These are phyloP conservation scores for Pisolithus sp. DNA, from an alignment of 768 basidiomycete species.

Conservation along the genomic window DNA sequence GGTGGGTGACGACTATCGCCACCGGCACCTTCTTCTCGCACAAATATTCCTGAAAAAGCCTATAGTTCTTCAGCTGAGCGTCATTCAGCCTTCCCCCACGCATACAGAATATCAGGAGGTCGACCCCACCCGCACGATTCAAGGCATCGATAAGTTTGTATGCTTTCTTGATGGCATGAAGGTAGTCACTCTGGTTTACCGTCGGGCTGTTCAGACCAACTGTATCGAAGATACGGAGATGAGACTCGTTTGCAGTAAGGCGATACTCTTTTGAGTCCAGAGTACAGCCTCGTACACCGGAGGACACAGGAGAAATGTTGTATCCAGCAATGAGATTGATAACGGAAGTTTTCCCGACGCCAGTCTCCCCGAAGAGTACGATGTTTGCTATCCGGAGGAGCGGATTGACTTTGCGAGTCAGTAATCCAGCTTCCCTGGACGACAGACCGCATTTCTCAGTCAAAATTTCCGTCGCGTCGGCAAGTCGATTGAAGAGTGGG, in stretches of 20 bases:
- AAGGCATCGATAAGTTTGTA: slow-evolving; percentile 30
- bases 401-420: slow-evolving; percentile 8
- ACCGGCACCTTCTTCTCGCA: slow-evolving; percentile 28
- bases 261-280: slow-evolving; percentile 25
- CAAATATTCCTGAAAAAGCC: slow-evolving; percentile 27
- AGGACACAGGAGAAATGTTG: slow-evolving; percentile 23
- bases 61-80: slow-evolving; percentile 25
- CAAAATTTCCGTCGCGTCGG: slow-evolving; percentile 12
- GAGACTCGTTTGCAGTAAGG: slow-evolving; percentile 10
- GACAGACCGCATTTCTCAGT: slow-evolving; percentile 9
- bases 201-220: slow-evolving; percentile 26
- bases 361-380: slow-evolving; percentile 36
- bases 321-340: slow-evolving; percentile 33
- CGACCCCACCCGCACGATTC: slow-evolving; percentile 29
- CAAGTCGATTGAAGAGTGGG: not conserved
- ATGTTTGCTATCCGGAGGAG: slow-evolving; percentile 19
- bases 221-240: slow-evolving; percentile 30
- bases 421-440: not conserved
- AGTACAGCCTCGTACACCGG: slow-evolving; percentile 28
- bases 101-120: slow-evolving; percentile 36
- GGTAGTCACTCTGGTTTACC: slow-evolving; percentile 20
- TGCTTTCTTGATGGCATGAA: slow-evolving; percentile 26
- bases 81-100: slow-evolving; percentile 26
- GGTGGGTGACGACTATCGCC: slow-evolving; percentile 28
- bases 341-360: slow-evolving; percentile 36